These are phyloP conservation scores for Tricholoma saponaceum DNA, from an alignment of 768 basidiomycete species.

Conservation along the genomic window DNA sequence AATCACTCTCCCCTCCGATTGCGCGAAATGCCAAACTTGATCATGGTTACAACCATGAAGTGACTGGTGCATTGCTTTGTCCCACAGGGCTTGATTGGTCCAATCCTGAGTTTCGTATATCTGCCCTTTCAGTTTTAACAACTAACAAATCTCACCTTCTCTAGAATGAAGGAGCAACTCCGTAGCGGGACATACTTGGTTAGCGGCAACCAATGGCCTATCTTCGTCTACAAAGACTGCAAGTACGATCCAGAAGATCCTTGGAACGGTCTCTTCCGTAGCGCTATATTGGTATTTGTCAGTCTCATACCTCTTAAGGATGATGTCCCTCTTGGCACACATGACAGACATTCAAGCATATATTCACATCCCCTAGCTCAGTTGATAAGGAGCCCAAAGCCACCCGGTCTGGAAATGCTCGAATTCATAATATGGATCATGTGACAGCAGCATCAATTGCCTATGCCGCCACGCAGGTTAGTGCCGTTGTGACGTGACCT, in stretches of 20 bases:
- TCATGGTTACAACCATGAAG: background rate
- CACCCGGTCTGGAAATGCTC: background rate
- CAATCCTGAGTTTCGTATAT: background rate
- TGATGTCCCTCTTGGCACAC: too few species aligned
- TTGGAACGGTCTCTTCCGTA: slow-evolving; percentile 5
- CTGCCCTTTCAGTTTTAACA: background rate
- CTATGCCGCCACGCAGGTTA: background rate
- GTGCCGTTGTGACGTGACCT: background rate
- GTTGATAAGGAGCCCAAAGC: slow-evolving; percentile 1
- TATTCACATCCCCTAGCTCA: slow-evolving; percentile 7
- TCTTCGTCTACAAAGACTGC: slow-evolving; percentile 8
- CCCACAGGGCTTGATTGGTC: background rate
- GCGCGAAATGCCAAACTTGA: background rate
- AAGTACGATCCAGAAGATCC: slow-evolving; percentile 3
- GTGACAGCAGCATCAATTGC: background rate
- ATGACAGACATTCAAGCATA: slow-evolving; percentile 6
- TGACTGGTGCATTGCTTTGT: slow-evolving; percentile 1
- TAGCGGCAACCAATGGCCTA: slow-evolving; percentile 16
- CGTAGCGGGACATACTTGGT: slow-evolving; percentile 9
- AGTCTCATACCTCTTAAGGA: too few species aligned
- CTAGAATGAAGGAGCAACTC: slow-evolving; percentile 3
- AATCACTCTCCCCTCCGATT: background rate
- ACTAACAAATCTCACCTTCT: background rate
- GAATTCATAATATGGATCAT: background rate
- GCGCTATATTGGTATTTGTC: background rate